phyloP scores from a whole-genome alignment of 2,329 filamentous ascomycete species.

The Dothistroma septosporum region DNA sequence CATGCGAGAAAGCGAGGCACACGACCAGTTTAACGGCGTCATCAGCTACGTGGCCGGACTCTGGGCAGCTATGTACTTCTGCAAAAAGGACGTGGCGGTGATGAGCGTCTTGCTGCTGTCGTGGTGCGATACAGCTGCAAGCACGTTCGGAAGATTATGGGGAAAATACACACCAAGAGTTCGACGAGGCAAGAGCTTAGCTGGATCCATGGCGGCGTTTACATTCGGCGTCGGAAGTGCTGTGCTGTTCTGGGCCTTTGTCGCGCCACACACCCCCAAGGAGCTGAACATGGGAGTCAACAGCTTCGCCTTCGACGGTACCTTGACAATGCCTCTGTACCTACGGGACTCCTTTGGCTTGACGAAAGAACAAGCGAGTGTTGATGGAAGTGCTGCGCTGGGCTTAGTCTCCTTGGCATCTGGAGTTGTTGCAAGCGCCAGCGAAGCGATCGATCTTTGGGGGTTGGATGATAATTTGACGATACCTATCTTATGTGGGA shows the following conservation, averaged over 20 bases:
- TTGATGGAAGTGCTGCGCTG: constrained; percentile 69
- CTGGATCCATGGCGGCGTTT: constrained; percentile 81
- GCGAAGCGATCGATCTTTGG: constrained; percentile 86
- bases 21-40: constrained; percentile 85
- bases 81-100: constrained; percentile 89
- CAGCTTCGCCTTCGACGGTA: constrained; percentile 76
- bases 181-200: constrained; percentile 82
- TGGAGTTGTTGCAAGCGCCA: constrained; percentile 81
- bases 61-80: constrained; percentile 78
- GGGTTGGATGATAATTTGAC: constrained; percentile 97
- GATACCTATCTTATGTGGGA: constrained; percentile 84
- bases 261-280: constrained; percentile 56
- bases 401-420: constrained; percentile 79
- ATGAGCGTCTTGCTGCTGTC: constrained; percentile 85
- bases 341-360: constrained; percentile 60
- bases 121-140: constrained; percentile 97
- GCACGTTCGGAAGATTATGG: constrained; percentile 85
- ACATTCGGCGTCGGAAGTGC: constrained; percentile 78
- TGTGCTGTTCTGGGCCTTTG: constrained; percentile 79
- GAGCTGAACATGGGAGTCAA: constrained; percentile 43
- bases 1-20: constrained; percentile 94
- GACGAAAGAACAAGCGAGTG: constrained; percentile 53
- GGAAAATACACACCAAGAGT: constrained; percentile 84
- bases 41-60: constrained; percentile 93
- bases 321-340: constrained; percentile 63